These are phyloP conservation scores for Sugiyamaella castrensis DNA, from an alignment of 1,139 yeast species.

Conservation along the genomic window DNA sequence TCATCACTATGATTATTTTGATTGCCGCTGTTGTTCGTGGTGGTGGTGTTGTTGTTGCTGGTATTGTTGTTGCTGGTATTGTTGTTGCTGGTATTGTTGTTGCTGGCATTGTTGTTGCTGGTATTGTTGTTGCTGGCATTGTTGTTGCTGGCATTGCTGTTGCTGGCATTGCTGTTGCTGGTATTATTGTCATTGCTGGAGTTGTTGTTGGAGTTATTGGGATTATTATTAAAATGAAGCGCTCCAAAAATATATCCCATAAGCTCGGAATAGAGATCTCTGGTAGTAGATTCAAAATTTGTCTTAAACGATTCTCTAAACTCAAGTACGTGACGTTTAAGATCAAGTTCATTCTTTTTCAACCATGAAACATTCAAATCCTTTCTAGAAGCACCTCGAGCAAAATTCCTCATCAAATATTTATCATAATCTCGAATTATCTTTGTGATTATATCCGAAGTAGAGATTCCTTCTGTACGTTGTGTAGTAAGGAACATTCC, in stretches of 20 bases:
- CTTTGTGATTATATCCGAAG: constrained; percentile 92
- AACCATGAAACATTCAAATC: constrained; percentile 96
- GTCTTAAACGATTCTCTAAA: constrained; percentile 83
- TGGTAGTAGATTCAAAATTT: constrained; percentile 69
- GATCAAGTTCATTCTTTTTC: constrained; percentile 91
- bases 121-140: too few species aligned
- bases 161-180: constrained; percentile 12
- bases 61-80: constrained; percentile 8
- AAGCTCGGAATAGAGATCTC: constrained; percentile 78
- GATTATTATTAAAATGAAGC: constrained; percentile 18
- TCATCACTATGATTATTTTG: constrained; percentile 1
- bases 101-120: too few species aligned
- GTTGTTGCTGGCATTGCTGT: constrained; percentile 5
- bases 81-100: constrained; percentile 4
- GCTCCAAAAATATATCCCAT: constrained; percentile 45
- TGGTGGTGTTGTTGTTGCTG: constrained; percentile 1
- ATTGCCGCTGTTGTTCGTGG: neutral
- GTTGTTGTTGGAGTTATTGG: constrained; percentile 4
- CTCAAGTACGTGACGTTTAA: constrained; percentile 84
- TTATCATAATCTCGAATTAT: constrained; percentile 94
- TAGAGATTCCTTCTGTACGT: constrained; percentile 93
- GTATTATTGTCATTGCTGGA: neutral
- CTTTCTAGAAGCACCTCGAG: constrained; percentile 94
- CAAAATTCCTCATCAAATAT: constrained; percentile 93
- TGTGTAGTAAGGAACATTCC: constrained; percentile 95